Evolutionary conservation across 225 moss, liverwort and hornwort species (phyloP), one percentile per base, ranked within the genome.

Genomic region (Rhytidiadelphus loreus): DNA sequence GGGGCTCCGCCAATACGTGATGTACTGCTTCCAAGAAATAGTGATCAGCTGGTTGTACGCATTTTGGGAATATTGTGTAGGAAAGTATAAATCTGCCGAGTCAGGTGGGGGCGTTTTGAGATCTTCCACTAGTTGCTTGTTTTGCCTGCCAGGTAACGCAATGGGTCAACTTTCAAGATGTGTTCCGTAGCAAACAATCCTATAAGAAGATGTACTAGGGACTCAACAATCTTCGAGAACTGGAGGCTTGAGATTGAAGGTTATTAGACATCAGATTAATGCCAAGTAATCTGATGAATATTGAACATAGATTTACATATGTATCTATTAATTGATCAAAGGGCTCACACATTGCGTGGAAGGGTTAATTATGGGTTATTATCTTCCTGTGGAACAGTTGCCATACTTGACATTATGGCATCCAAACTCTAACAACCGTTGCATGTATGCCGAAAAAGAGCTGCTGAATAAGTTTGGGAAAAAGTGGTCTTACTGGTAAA

Each of bases 1-100:
- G 29, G 94, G 93, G 69, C 93, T 94, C 16, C 94, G 93, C 94
- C 94, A 94, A 65, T 94, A 93, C 3, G 94, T 93, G 64, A 93
- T 86, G 83, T 80, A 76, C 77, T 94, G 94, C 87, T 94, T 94
- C 94, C 94, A 94, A 20, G 91, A 72, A 52, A 93, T 92, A 32
- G 86, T 91, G 75, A 50, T 80, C 17, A 93, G 92, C 83, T 94
- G 94, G 70, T 88, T 88, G 8, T 56, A 86, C 35, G 43, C 44
- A 59, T 43, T 85, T 86, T 94, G 94, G 20, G 93, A 91, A 33
- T 13, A 94, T n/a, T 90, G 60, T 13, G 92, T 87, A 7, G 92
- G 83, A 77, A 94, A 94, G 83, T 78, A 87, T 24, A 94, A 83
- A 62, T 93, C 92, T 64, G 75, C 26, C 6, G 89, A 90, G 80